Percentiles rank a stretch among this genome's conserved stretches.
Evolutionary conservation across 441 rosid species (phyloP).

Genomic region (Arabidopsis hybrid): DNA sequence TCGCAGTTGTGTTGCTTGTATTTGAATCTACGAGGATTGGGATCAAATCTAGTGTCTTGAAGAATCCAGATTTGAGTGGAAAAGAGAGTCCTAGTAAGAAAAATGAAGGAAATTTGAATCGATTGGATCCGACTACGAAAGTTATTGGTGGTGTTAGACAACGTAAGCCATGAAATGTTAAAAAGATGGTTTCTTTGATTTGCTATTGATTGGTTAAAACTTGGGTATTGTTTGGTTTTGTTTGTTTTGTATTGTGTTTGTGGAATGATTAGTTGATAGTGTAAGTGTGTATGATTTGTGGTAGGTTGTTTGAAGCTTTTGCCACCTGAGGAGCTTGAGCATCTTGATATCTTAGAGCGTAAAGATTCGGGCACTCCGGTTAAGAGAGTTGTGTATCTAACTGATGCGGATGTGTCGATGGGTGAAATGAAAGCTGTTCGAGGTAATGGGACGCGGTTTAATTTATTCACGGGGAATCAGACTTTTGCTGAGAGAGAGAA

Average conservation of each 20-base stretch:
- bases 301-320: conserved; percentile 90
- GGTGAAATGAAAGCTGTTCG: conserved; percentile 45
- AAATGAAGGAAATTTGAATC: conserved; percentile 41
- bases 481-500: conserved; percentile 77
- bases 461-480: conserved; percentile 86
- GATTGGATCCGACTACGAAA: conserved; percentile 43
- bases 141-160: conserved; percentile 45
- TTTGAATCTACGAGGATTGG: conserved; percentile 80
- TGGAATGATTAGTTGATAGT: conserved; percentile 1
- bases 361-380: conserved; percentile 59
- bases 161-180: conserved; percentile 16
- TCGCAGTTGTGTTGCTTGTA: conserved; percentile 65
- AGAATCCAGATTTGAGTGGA: conserved; percentile 19
- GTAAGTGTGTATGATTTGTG: conserved; percentile 32
- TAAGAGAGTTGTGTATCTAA: conserved; percentile 63
- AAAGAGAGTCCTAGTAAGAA: conserved; percentile 34
- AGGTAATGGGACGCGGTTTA: conserved; percentile 62
- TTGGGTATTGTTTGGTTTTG: not conserved
- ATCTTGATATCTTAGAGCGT: conserved; percentile 60
- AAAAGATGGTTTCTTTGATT: not conserved
- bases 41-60: conserved; percentile 44
- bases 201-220: not conserved
- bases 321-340: conserved; percentile 77
- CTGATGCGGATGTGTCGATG: conserved; percentile 42
- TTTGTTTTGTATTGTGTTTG: not conserved